A percentile compares a stretch with the other conserved stretches of the same genome.
Evolutionary conservation across 23 red algal genomes (phyloP).

Genomic region (Pyropia haitanensis): DNA sequence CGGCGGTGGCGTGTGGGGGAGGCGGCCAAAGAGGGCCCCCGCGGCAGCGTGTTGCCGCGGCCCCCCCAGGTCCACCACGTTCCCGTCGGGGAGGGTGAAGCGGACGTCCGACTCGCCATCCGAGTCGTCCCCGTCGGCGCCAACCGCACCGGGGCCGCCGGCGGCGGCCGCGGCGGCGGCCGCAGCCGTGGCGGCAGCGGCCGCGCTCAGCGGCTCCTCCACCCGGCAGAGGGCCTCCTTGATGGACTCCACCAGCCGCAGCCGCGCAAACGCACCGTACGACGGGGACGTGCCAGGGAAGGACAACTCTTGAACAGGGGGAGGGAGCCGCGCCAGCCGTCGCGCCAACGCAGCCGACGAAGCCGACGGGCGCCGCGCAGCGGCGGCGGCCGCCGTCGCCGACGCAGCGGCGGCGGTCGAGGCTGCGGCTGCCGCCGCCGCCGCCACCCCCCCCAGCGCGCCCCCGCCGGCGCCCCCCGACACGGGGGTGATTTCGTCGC

Average conservation of each 20-base stretch:
- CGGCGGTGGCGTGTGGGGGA: slow-evolving; percentile 19
- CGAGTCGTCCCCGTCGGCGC: slow-evolving; percentile 6
- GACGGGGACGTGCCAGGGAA: slow-evolving; percentile 31
- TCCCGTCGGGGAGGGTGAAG: slow-evolving; percentile 79
- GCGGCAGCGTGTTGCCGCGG: slow-evolving; percentile 54
- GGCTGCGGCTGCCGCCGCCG: too few relatives aligned
- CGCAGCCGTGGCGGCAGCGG: too few relatives aligned
- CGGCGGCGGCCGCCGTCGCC: too few relatives aligned
- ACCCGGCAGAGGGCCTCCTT: slow-evolving; percentile 72
- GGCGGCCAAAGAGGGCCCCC: slow-evolving; percentile 22
- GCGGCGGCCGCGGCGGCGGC: too few relatives aligned
- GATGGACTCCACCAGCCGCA: slow-evolving; percentile 57
- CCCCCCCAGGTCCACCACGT: slow-evolving; percentile 45
- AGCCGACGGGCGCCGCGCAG: too few relatives aligned
- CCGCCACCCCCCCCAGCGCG: too few relatives aligned
- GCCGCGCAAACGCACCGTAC: slow-evolving; percentile 37
- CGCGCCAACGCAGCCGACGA: too few relatives aligned
- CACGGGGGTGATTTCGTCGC: too few relatives aligned
- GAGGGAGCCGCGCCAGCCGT: too few relatives aligned
- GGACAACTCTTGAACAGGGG: slow-evolving; percentile 25
- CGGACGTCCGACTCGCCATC: neutral
- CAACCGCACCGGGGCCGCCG: too few relatives aligned
- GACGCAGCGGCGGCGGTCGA: too few relatives aligned
- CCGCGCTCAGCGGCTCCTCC: slow-evolving; percentile 39
- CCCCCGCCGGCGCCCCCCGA: too few relatives aligned